Conservation (phyloP, 352 stramenopile genomes). For the Phytophthora brassicae region DNA sequence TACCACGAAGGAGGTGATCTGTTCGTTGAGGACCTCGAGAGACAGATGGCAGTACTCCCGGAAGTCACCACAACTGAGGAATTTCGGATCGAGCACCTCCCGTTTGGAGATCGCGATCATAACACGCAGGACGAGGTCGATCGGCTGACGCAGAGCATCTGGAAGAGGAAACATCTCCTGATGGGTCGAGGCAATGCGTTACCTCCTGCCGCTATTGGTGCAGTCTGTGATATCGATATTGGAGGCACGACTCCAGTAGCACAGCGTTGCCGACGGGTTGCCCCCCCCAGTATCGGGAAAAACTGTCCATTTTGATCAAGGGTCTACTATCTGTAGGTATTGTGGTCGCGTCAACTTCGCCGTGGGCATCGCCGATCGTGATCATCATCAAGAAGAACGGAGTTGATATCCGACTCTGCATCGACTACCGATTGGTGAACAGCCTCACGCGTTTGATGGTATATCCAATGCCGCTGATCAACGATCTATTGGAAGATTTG, state of each 20-base stretch:
- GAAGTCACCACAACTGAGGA: background rate
- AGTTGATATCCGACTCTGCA: background rate
- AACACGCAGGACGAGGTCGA: background rate
- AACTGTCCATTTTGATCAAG: background rate
- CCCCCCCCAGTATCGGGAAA: background rate
- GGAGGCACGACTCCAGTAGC: no score
- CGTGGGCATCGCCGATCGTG: slow-evolving; percentile 6
- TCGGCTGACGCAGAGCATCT: background rate
- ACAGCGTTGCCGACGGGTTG: background rate
- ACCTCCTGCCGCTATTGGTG: no score
- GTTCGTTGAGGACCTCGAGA: background rate
- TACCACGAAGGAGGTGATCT: background rate
- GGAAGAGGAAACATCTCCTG: background rate
- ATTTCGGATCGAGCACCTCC: background rate
- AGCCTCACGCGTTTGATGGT: background rate
- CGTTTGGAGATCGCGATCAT: background rate
- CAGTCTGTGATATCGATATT: no score
- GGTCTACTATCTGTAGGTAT: background rate
- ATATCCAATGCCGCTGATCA: slow-evolving; percentile 8
- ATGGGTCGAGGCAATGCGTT: no score
- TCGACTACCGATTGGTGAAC: background rate
- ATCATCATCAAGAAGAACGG: background rate
- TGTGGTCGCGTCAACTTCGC: background rate
- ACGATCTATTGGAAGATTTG: background rate
- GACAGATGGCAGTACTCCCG: background rate